Percentiles rank a stretch among this genome's conserved stretches.
Evolutionary conservation across 2,329 filamentous ascomycete genomes (phyloP).

Genomic region (Beauveria scarabaeidicola): DNA sequence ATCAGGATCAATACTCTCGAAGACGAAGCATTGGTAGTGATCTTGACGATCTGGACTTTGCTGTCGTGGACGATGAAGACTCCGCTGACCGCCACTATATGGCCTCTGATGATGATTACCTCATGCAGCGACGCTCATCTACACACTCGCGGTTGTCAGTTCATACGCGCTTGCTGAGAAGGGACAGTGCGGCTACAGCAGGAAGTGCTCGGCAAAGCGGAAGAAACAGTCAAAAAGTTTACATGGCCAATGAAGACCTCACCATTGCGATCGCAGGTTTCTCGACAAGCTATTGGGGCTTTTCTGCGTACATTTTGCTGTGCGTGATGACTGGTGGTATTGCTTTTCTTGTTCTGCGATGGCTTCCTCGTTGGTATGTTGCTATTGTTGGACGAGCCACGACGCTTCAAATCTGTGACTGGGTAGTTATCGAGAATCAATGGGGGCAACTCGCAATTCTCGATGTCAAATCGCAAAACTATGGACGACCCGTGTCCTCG

Average conservation of each 20-base stretch:
- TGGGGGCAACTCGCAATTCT: conserved; percentile 89
- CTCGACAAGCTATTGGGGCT: conserved; percentile 64
- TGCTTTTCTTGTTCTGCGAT: conserved; percentile 76
- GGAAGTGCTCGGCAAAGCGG: conserved; percentile 54
- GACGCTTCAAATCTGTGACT: conserved; percentile 66
- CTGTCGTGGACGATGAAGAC: conserved; percentile 31
- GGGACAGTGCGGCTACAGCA: conserved; percentile 61
- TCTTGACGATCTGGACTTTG: conserved; percentile 31
- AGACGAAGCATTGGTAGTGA: conserved; percentile 27
- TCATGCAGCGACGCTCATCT: conserved; percentile 54
- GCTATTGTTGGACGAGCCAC: conserved; percentile 61
- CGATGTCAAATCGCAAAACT: conserved; percentile 47
- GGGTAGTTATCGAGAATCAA: conserved; percentile 96
- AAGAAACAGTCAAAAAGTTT: conserved; percentile 78
- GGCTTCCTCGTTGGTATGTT: conserved; percentile 84
- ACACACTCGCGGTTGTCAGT: conserved; percentile 47
- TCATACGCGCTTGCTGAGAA: conserved; percentile 59
- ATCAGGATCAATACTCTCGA: conserved; percentile 13
- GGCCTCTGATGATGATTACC: conserved; percentile 36
- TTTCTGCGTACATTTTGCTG: conserved; percentile 57
- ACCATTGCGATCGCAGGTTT: conserved; percentile 93
- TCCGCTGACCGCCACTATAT: conserved; percentile 33
- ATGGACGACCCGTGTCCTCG: conserved; percentile 48
- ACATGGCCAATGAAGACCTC: conserved; percentile 87
- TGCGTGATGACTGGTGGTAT: conserved; percentile 68